Base-by-base conservation (phyloP, 148 eudicot species). In the Nepenthes gracilis region DNA sequence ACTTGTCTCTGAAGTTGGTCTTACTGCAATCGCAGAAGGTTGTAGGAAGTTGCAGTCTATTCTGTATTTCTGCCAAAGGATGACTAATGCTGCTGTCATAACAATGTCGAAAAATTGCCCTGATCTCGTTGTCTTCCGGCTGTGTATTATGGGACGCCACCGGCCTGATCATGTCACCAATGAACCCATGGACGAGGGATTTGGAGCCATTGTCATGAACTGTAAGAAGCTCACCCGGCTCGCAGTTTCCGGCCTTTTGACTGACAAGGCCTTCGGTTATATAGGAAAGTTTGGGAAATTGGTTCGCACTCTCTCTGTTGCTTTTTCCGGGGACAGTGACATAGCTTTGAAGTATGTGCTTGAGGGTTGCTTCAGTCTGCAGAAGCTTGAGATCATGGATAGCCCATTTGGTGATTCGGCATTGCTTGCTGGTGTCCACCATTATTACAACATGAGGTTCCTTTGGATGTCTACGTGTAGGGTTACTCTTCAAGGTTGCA, bases 121-220 rank as follows among this genome's bases (percentile, higher is more conserved):
- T 0, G 92, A 88, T 57, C 92, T 88, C 40, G 74, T 81, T 60
- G 92, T 88, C 52, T 88, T 88, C 65, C 85, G 96, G 5, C 92
- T 88, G 1, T 88, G 96, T 62, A 88, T 88, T 53, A 85, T 88
- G 83, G 92, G 86, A 2, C 83, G 92, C 14, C 87, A 77, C 62
- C 73, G 78, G 43, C 89, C 92, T 23, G 96, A 85, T 58, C 84
- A 75, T 47, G 33, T 72, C 40, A 88, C 96, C 7, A 73, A 74
- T 9, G 85, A 83, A 66, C 92, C 96, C 36, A 88, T 88, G 96
- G 96, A 88, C 47, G 89, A 81, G 70, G 96, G 96, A 38, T 88
- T 88, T 69, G 96, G 96, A 35, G 92, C 96, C 75, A 88, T 88
- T 66, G 96, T 88, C 64, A 77, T 77, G 83, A 88, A 88, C 66